phyloP scores from a whole-genome alignment of 2,329 filamentous ascomycete genomes.

The Xylaria multiplex region DNA sequence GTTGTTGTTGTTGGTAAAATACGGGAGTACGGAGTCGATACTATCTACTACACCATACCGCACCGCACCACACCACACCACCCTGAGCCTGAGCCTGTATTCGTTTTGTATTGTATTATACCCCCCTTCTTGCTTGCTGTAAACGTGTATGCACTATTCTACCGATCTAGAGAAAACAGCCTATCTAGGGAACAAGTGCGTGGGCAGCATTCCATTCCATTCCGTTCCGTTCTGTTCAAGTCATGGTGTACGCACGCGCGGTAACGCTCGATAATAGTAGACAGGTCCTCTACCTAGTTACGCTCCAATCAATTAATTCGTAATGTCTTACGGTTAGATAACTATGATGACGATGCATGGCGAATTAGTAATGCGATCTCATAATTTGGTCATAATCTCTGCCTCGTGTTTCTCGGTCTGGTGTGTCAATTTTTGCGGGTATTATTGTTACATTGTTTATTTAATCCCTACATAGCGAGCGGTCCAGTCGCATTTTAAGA shows the following conservation, averaged over 20 bases:
- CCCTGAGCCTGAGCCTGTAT: conserved; percentile 16
- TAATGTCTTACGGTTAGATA: not conserved
- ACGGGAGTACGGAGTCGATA: conserved; percentile 31
- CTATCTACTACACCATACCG: conserved; percentile 10
- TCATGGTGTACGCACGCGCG: not conserved
- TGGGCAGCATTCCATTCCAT: not conserved
- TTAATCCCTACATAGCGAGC: conserved; percentile 1
- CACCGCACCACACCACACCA: not conserved
- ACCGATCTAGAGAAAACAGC: too few species aligned
- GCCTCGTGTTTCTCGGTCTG: not conserved
- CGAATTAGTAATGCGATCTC: not conserved
- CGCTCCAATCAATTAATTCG: not conserved
- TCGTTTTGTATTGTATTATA: conserved; percentile 37
- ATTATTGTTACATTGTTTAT: conserved; percentile 21
- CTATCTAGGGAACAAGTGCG: not conserved
- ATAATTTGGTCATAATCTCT: not conserved
- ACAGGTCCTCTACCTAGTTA: not conserved
- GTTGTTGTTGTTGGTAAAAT: not conserved
- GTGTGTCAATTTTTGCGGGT: conserved; percentile 1
- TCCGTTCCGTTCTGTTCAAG: conserved; percentile 15
- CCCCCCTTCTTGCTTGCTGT: conserved; percentile 14
- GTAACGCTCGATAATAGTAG: conserved; percentile 2
- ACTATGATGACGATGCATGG: not conserved
- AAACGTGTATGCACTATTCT: not conserved
- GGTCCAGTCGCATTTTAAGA: not conserved